phyloP scores from a whole-genome alignment of 371 early-diverging fungal species.

The Parasitella parasitica region DNA sequence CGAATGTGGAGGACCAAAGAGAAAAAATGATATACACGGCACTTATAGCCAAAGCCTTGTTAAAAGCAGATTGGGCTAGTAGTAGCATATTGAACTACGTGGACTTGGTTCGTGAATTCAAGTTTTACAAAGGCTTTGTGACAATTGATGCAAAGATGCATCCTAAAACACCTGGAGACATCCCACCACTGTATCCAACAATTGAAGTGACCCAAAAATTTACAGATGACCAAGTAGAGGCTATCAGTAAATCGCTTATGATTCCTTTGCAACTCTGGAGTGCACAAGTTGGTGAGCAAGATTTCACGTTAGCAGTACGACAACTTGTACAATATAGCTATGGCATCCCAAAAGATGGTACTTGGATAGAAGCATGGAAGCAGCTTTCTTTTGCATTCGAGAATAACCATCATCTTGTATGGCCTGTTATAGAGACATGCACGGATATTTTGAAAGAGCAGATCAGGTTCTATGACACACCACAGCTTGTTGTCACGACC shows the following conservation, averaged over 20 bases:
- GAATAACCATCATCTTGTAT: background rate
- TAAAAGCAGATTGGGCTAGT: slow-evolving; percentile 1
- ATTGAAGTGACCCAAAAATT: background rate
- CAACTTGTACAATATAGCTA: slow-evolving; percentile 3
- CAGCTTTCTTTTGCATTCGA: slow-evolving; percentile 5
- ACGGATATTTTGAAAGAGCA: background rate
- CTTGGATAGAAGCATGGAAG: slow-evolving; percentile 9
- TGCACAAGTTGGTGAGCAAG: background rate
- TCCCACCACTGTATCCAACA: background rate
- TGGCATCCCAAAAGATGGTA: slow-evolving; percentile 1
- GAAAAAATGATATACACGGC: slow-evolving; percentile 11
- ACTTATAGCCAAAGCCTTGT: slow-evolving; percentile 13
- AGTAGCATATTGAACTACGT: slow-evolving; percentile 5
- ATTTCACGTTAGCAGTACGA: background rate
- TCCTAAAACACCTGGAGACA: background rate
- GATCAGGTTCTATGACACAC: background rate
- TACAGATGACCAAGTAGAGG: background rate
- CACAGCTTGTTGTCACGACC: no score
- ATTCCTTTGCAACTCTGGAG: background rate
- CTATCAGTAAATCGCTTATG: background rate
- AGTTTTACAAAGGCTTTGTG: background rate
- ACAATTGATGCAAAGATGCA: background rate
- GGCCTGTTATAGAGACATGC: slow-evolving; percentile 5
- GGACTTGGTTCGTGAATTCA: slow-evolving; percentile 4
- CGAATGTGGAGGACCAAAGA: background rate